Percentiles rank a stretch among this genome's conserved stretches.
Conservation (phyloP, 2,329 filamentous ascomycete genomes). For the Pseudogymnoascus sp. region DNA sequence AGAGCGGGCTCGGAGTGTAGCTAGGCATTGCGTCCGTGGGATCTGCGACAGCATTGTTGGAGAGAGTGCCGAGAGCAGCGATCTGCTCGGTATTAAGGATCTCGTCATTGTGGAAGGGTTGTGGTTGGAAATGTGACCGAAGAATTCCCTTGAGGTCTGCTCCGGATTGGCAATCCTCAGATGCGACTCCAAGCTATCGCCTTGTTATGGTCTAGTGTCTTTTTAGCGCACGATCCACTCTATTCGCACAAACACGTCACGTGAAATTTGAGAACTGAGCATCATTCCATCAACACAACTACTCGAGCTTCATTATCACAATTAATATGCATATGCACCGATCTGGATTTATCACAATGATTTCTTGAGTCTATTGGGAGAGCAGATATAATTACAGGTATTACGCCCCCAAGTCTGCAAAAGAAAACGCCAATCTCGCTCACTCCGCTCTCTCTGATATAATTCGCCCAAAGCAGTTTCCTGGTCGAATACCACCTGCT, state of each 20-base stretch:
- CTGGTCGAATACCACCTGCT: conserved; percentile 3
- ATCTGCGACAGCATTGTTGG: conserved; percentile 17
- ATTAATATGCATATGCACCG: not conserved
- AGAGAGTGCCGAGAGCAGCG: conserved; percentile 20
- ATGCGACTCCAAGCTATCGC: conserved; percentile 8
- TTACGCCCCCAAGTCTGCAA: conserved; percentile 10
- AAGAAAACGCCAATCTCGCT: conserved; percentile 10
- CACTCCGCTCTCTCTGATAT: not conserved
- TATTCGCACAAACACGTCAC: conserved; percentile 4
- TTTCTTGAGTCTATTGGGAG: conserved; percentile 10
- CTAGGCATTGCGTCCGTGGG: conserved; percentile 14
- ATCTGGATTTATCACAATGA: not conserved
- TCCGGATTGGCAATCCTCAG: not conserved
- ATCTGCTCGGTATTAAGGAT: conserved; percentile 22
- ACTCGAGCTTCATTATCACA: not conserved
- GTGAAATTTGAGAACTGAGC: not conserved
- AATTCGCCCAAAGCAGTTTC: conserved; percentile 5
- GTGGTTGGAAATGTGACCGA: not conserved
- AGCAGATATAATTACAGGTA: conserved; percentile 11
- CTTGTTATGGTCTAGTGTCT: conserved; percentile 1
- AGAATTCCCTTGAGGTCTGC: not conserved
- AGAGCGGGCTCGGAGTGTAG: not conserved
- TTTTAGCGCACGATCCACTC: not conserved
- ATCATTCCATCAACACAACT: not conserved
- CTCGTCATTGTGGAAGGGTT: conserved; percentile 22